Conservation (phyloP, 1,284 basidiomycete species). For the Caloboletus firmus region DNA sequence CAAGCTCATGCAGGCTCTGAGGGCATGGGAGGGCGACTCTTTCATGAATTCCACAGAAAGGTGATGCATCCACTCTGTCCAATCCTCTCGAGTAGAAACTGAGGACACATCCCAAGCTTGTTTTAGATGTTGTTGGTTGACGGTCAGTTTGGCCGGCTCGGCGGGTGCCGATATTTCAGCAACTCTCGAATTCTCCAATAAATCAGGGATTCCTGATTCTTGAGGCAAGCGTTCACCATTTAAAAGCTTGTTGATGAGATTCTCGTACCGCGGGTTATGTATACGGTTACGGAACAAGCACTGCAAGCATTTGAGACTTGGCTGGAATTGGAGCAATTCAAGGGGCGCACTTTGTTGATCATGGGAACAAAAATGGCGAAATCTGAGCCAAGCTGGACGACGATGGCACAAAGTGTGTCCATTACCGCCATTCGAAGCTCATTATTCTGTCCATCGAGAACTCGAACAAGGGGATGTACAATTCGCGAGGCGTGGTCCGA, state of each 20-base stretch:
- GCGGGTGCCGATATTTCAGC: constrained; percentile 76
- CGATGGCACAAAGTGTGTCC: constrained; percentile 91
- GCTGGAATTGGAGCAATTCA: constrained; percentile 2
- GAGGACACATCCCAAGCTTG: constrained; percentile 94
- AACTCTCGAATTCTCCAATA: constrained; percentile 61
- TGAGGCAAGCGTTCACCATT: constrained; percentile 91
- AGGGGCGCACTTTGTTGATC: constrained; percentile 78
- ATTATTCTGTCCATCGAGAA: constrained; percentile 76
- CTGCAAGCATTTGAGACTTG: constrained; percentile 41
- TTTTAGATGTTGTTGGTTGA: constrained; percentile 98
- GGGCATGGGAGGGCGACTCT: constrained; percentile 95
- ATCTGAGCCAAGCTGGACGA: constrained; percentile 92
- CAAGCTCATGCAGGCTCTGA: constrained; percentile 92
- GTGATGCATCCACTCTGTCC: constrained; percentile 95
- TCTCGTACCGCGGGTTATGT: constrained; percentile 86
- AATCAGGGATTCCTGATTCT: constrained; percentile 61
- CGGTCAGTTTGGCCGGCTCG: constrained; percentile 86
- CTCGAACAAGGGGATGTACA: constrained; percentile 92
- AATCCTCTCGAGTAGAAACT: constrained; percentile 83
- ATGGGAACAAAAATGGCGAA: constrained; percentile 98
- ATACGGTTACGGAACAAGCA: constrained; percentile 79
- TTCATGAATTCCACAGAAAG: constrained; percentile 97
- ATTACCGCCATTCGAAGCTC: constrained; percentile 88
- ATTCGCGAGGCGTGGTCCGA: constrained; percentile 98
- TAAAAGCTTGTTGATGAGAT: constrained; percentile 84